A percentile compares a stretch with the other conserved stretches of the same genome.
Conservation (phyloP, 495 filamentous ascomycete species). For the Niebla homalea region DNA sequence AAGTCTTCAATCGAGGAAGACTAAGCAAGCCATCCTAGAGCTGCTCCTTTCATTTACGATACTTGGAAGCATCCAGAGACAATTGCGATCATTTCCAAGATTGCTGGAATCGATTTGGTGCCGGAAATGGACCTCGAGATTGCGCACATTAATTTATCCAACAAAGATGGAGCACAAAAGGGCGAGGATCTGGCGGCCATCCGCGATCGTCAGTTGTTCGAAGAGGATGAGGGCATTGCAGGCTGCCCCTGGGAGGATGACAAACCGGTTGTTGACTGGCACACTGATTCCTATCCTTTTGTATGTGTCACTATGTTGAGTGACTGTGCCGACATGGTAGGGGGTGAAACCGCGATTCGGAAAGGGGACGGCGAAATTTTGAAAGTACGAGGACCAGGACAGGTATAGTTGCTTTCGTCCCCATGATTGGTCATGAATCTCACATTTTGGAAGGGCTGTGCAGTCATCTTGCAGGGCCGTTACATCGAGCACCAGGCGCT, state of each 20-base stretch:
- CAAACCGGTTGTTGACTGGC: slow-evolving; percentile 57
- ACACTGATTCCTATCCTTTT: slow-evolving; percentile 63
- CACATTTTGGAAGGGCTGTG: slow-evolving; percentile 39
- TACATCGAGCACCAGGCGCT: slow-evolving; percentile 63
- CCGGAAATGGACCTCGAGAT: slow-evolving; percentile 63
- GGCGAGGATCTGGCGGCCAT: slow-evolving; percentile 30
- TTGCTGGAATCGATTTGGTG: slow-evolving; percentile 63
- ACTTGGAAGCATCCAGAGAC: slow-evolving; percentile 56
- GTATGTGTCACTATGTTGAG: slow-evolving; percentile 68
- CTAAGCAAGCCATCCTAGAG: slow-evolving; percentile 22
- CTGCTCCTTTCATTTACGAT: slow-evolving; percentile 54
- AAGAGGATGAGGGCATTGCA: slow-evolving; percentile 34
- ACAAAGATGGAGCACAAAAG: slow-evolving; percentile 43
- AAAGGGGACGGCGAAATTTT: slow-evolving; percentile 48
- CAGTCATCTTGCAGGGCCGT: slow-evolving; percentile 54
- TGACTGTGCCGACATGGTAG: slow-evolving; percentile 55
- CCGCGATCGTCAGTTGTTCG: slow-evolving; percentile 25
- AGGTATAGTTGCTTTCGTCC: slow-evolving; percentile 29
- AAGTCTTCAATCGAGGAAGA: slow-evolving; percentile 8
- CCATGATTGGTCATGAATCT: slow-evolving; percentile 1
- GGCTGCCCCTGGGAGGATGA: slow-evolving; percentile 47
- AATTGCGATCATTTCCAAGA: slow-evolving; percentile 49
- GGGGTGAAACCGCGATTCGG: slow-evolving; percentile 55
- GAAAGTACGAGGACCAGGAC: slow-evolving; percentile 55
- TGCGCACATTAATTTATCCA: slow-evolving; percentile 56